Conservation (phyloP, 2,329 filamentous ascomycete species). For the Cercospora sp. region DNA sequence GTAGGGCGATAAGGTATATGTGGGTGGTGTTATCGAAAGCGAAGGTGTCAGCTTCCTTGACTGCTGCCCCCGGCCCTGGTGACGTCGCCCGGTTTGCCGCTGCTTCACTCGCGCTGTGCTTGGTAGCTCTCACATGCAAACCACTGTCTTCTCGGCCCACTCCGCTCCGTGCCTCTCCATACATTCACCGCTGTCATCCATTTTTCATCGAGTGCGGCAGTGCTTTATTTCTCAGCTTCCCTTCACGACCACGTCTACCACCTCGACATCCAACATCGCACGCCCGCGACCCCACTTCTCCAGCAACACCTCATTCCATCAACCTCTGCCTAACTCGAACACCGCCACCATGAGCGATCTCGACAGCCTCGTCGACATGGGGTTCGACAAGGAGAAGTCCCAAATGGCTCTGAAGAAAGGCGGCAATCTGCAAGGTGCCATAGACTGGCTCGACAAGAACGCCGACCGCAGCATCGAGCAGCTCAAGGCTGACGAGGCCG, state of each 20-base stretch:
- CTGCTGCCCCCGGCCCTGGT: neutral
- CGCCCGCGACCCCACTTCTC: conserved; percentile 2
- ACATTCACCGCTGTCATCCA: neutral
- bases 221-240: neutral
- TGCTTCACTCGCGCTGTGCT: neutral
- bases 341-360: conserved; percentile 54
- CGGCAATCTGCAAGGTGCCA: conserved; percentile 75
- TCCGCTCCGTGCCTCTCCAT: neutral
- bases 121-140: neutral
- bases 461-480: conserved; percentile 85
- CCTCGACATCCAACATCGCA: neutral
- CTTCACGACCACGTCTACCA: neutral
- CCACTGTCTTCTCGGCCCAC: neutral
- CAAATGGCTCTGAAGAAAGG: conserved; percentile 81
- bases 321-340: neutral
- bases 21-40: neutral
- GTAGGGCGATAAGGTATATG: neutral
- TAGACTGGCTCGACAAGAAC: conserved; percentile 93
- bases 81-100: neutral
- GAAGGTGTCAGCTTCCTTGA: neutral
- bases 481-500: conserved; percentile 57
- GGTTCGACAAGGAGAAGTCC: conserved; percentile 79
- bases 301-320: conserved; percentile 18
- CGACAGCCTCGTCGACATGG: conserved; percentile 64
- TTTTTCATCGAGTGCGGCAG: neutral